A percentile compares a stretch with the other conserved stretches of the same genome.
Conservation (phyloP, 192 early-diverging fungal genomes). For the Podila epigama region DNA sequence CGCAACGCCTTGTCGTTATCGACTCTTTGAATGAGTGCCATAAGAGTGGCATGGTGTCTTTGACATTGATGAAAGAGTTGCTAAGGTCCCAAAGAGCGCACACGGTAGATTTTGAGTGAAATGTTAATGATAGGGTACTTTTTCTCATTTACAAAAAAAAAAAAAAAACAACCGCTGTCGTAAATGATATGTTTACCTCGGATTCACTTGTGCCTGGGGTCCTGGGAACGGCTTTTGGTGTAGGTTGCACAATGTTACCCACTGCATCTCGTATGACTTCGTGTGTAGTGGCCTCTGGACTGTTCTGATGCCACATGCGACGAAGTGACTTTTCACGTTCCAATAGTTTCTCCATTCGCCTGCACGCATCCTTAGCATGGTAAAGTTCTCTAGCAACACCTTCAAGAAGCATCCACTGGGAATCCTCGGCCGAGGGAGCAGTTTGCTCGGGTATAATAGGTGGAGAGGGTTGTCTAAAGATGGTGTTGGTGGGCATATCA, state of each 20-base stretch:
- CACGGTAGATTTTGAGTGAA: not conserved
- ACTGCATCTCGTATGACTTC: no score
- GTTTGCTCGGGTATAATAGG: constrained; percentile 36
- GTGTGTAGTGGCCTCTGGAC: no score
- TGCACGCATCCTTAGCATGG: constrained; percentile 20
- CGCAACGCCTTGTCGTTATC: constrained; percentile 28
- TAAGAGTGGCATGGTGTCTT: constrained; percentile 29
- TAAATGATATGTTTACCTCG: no score
- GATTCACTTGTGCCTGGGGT: no score
- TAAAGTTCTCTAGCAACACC: constrained; percentile 39
- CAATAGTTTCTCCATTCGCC: constrained; percentile 25
- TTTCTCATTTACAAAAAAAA: not conserved
- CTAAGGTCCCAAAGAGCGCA: not conserved
- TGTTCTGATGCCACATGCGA: constrained; percentile 26
- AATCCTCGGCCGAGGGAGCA: constrained; percentile 18
- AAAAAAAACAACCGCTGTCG: not conserved
- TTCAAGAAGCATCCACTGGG: constrained; percentile 26
- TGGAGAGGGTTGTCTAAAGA: constrained; percentile 43
- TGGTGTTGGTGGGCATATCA: constrained; percentile 38
- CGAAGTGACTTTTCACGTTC: constrained; percentile 25
- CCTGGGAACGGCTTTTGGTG: no score
- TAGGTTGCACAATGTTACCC: no score
- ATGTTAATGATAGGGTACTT: not conserved
- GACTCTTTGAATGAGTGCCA: constrained; percentile 13
- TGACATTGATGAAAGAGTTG: constrained; percentile 37